Percentiles rank a stretch among this genome's conserved stretches.
Conservation (phyloP, 176 grass and related monocot species). For the Cocos nucifera region DNA sequence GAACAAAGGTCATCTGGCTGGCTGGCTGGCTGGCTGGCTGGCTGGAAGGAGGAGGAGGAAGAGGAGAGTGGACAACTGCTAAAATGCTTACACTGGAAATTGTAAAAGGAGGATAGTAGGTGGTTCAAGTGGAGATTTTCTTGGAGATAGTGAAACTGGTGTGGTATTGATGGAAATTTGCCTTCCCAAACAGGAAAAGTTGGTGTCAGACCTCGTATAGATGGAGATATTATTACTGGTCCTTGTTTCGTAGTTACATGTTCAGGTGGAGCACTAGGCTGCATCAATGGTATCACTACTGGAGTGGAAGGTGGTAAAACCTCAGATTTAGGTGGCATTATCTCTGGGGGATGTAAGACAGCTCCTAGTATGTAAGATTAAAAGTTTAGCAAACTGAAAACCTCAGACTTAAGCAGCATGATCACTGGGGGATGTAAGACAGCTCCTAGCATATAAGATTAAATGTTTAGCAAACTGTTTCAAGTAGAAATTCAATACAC, state of each 20-base stretch:
- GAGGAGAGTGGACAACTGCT: constrained; percentile 4
- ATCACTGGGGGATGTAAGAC: too few species aligned
- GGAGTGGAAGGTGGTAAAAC: constrained; percentile 11
- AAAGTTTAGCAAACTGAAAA: background rate
- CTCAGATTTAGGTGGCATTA: constrained; percentile 12
- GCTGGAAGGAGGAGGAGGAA: constrained; percentile 18
- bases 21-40: constrained; percentile 1
- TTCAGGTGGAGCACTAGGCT: constrained; percentile 17
- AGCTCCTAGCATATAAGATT: too few species aligned
- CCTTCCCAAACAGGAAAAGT: constrained; percentile 12
- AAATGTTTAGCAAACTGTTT: background rate
- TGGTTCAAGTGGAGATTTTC: constrained; percentile 16
- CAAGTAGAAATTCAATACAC: background rate
- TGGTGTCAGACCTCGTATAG: constrained; percentile 8
- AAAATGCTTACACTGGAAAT: constrained; percentile 22
- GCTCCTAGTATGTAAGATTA: constrained; percentile 12
- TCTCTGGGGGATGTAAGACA: constrained; percentile 13
- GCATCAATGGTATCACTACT: constrained; percentile 20
- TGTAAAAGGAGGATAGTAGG: constrained; percentile 10
- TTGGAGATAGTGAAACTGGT: constrained; percentile 25
- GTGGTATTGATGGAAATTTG: constrained; percentile 12
- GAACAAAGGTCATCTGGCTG: constrained; percentile 15
- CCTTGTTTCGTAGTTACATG: constrained; percentile 12
- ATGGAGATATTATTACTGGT: constrained; percentile 18
- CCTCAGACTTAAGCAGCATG: too few species aligned